Evolutionary conservation across 106 monocot genomes (phyloP), one percentile per base, ranked within the genome.

Genomic region (Allium cepa): DNA sequence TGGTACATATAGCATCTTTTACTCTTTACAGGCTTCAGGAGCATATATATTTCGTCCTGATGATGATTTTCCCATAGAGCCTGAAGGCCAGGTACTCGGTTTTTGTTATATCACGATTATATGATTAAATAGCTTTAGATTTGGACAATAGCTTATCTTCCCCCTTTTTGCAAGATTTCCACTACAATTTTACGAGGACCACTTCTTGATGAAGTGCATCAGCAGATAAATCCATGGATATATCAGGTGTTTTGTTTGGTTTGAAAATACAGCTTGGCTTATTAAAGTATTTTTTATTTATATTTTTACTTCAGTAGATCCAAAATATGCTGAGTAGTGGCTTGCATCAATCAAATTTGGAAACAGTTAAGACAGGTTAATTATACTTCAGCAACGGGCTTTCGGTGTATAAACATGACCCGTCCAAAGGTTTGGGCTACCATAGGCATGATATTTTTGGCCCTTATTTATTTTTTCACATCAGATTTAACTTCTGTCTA

Each of bases 1-100:
- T 71, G 9, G 26, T 57, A 22, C 57, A 70, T 69, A 48, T 48
- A 72, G 7, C 50, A 27, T 75, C 3, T 72, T 36, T 46, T 76
- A 26, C 62, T 62, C 70, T 13, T 22, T 83, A 50, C 65, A 99
- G 99, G 87, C 89, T 26, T 92, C 92, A 72, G 99, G 99, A 83
- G 99, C 99, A 76, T 99, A 99, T 69, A 85, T 99, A 49, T 99
- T 99, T 75, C 99, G 99, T 27, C 99, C 99, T 58, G 78, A 85
- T 78, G 87, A 87, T 60, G 81, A 76, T 48, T 72, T 70, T 66
- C 71, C 82, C 16, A 87, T 93, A 53, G 77, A 81, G 47, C 68
- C 72, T 52, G 55, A 82, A 27, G 67, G 11, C 59, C 78, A 82
- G 99, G 99, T 99, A 87, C 27, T 5, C 28, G 7, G 55, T 60